Conservation (phyloP, 169 alveolate species). For the Plasmodium gaboni region DNA sequence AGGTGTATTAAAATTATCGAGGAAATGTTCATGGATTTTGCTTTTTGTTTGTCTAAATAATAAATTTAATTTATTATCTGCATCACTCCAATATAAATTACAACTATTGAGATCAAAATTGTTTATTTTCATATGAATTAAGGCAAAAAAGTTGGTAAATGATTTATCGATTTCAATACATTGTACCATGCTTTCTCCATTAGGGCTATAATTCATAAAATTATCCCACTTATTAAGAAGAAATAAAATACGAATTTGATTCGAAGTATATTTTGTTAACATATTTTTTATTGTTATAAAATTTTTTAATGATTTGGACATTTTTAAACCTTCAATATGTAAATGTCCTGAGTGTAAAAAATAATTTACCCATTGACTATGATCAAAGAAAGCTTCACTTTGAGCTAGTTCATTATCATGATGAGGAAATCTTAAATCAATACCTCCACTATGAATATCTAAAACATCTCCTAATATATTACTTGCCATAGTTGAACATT, state of each 20-base stretch:
- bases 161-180: conserved; percentile 94
- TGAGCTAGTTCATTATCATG: conserved; percentile 99
- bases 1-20: conserved; percentile 92
- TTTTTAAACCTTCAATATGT: conserved; percentile 97
- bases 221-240: conserved; percentile 91
- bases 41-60: conserved; percentile 77
- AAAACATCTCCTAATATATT: conserved; percentile 92
- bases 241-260: conserved; percentile 93
- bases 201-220: conserved; percentile 91
- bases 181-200: conserved; percentile 93
- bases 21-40: conserved; percentile 36
- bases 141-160: conserved; percentile 93
- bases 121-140: conserved; percentile 88
- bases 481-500: conserved; percentile 98
- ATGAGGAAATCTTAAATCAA: conserved; percentile 99
- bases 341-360: conserved; percentile 98
- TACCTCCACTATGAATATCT: conserved; percentile 99
- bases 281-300: conserved; percentile 95
- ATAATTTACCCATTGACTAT: conserved; percentile 96
- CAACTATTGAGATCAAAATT: conserved; percentile 77
- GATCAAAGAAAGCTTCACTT: conserved; percentile 97
- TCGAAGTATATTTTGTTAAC: conserved; percentile 84
- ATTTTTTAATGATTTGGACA: conserved; percentile 98
- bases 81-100: conserved; percentile 80
- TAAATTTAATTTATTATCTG: conserved; percentile 76